Evolutionary conservation across 129 eudicot genomes (phyloP).

Genomic region (Oenanthe sinensis): DNA sequence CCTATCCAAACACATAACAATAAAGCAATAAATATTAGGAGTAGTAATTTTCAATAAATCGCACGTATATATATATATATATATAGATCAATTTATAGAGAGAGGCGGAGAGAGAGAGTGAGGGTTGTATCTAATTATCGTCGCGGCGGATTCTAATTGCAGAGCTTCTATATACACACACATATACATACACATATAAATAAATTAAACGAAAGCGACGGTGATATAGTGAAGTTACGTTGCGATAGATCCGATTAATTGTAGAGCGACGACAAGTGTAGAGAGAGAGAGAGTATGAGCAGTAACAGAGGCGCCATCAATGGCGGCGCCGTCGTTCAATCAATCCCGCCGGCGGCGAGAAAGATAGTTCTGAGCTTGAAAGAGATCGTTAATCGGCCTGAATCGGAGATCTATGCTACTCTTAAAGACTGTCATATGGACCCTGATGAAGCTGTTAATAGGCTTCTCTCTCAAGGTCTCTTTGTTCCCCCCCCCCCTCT

Average conservation of each 20-base stretch:
- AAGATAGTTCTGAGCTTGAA: conserved; percentile 53
- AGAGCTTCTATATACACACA: not conserved
- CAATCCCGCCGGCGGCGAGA: conserved; percentile 35
- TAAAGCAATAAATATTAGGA: too few species aligned
- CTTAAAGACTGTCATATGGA: conserved; percentile 67
- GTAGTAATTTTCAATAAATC: not conserved
- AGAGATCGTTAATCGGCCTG: conserved; percentile 54
- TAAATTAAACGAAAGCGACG: not conserved
- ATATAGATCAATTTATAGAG: not conserved
- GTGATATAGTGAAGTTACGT: not conserved
- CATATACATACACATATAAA: too few species aligned
- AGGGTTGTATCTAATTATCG: not conserved
- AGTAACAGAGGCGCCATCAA: conserved; percentile 19
- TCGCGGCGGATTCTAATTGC: conserved; percentile 13
- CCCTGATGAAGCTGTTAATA: conserved; percentile 54
- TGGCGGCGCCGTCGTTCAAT: conserved; percentile 24
- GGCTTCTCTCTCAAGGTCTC: conserved; percentile 60
- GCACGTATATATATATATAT: not conserved
- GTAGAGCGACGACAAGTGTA: not conserved
- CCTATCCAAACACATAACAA: too few species aligned
- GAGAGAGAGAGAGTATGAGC: conserved; percentile 23
- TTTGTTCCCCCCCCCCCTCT: not conserved
- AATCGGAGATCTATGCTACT: conserved; percentile 51
- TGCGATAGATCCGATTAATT: conserved; percentile 4
- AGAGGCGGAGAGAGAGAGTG: conserved; percentile 9